Base-by-base conservation (phyloP, 768 basidiomycete genomes). In the Leccinum variicolor region DNA sequence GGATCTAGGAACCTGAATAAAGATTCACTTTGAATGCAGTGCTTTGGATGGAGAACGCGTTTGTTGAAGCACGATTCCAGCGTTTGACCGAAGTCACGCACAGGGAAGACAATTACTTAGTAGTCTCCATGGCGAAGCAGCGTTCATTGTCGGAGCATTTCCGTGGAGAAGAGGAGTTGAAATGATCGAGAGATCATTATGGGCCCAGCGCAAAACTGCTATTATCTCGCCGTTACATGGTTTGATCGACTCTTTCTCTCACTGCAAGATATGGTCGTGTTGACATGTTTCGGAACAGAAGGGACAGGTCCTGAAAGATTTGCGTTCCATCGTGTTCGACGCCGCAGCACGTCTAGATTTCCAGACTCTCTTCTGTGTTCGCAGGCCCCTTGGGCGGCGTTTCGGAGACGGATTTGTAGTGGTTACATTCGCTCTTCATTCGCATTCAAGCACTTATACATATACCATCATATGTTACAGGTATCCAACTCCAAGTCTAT, bases 271-370 rank as follows among this genome's bases (percentile, higher is more conserved):
- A 14, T 6, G 46, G 48, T 28, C 54, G 41, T 39, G 21, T 59
- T 53, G 58, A 61, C 62, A 53, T 62, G 50, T 47, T 52, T 36
- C 43, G 52, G 55, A 2, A 54, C 88, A 84, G 89, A 92, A n/a
- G 83, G 85, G 89, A 89, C 6, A 91, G 93, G 75, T 85, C 86
- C 78, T 94, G 54, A 87, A 94, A 56, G 81, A 89, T 3, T 93
- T 95, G 90, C 73, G 82, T 21, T 77, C 80, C 4, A 86, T 85
- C 61, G 75, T 26, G n/a, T 36, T n/a, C 45, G 47, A 52, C 33
- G 28, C 46, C 58, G 41, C 64, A 61, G 55, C 87, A 8, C 81
- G 92, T 75, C 87, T 85, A 66, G 90, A 91, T 17, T 34, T 43
- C 41, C 10, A 14, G 43, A 21, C 43, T 43, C 88, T 14, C 91